Evolutionary conservation across 2,329 filamentous ascomycete species (phyloP).

Genomic region (Pseudofabraea citricarpa): DNA sequence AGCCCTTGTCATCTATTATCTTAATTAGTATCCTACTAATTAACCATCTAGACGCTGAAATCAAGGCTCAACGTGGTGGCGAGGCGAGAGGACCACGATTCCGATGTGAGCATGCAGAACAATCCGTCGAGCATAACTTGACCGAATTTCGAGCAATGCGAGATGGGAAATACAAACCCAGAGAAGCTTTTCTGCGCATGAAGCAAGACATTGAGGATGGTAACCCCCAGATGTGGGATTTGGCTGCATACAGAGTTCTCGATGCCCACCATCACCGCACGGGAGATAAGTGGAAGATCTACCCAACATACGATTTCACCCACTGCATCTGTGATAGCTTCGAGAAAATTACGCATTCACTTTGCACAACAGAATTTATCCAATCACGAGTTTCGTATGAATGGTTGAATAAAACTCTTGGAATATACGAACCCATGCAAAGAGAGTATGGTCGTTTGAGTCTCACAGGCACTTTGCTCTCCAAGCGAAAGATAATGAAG

Average conservation of each 20-base stretch:
- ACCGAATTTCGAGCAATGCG: constrained; percentile 84
- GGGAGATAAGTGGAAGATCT: constrained; percentile 82
- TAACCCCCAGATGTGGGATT: constrained; percentile 96
- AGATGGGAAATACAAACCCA: constrained; percentile 83
- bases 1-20: not conserved
- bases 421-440: constrained; percentile 90
- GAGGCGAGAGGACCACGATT: constrained; percentile 66
- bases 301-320: constrained; percentile 91
- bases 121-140: constrained; percentile 71
- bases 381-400: constrained; percentile 84
- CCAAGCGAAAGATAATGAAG: constrained; percentile 78
- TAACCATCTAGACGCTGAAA: constrained; percentile 57
- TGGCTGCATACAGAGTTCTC: constrained; percentile 83
- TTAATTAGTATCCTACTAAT: not conserved
- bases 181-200: constrained; percentile 84
- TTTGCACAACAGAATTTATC: constrained; percentile 92
- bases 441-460: constrained; percentile 77
- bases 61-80: constrained; percentile 83
- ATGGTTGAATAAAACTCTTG: constrained; percentile 77
- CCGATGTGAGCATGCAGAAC: constrained; percentile 74
- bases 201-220: constrained; percentile 80
- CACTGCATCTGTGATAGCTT: constrained; percentile 91
- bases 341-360: constrained; percentile 84
- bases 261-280: constrained; percentile 75
- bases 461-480: constrained; percentile 78